Base-by-base conservation (phyloP, 495 filamentous ascomycete genomes). In the Penicillium bialowiezense region DNA sequence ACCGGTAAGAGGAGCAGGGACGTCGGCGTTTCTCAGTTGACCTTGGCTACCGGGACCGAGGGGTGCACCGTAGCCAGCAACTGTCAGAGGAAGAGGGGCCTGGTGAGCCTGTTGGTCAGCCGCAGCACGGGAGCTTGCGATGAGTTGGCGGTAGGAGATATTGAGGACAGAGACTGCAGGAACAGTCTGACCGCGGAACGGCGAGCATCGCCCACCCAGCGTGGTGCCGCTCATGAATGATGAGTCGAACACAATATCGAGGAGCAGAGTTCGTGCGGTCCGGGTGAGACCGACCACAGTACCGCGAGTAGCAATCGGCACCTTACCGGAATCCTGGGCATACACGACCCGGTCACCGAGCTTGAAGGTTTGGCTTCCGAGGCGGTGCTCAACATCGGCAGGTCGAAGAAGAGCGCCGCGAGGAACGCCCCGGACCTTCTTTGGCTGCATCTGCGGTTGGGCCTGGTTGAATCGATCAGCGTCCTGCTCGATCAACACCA, bases 201-300 rank as follows among this genome's bases (percentile, higher is more conserved):
- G 88, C n/a, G 90, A 88, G 66, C 95, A 97, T 19, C 95, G 83
- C 19, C 88, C 89, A 48, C 87, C 85, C 10, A 99, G 77, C 0
- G 86, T 90, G 0, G 90, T 96, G 42, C 92, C 95, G 50, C 88
- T 91, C 90, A 99, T 97, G 65, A 99, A 99, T 3, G 88, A 87
- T 14, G 79, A 78, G 60, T 99, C 95, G 61, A 96, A 97, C 3
- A 99, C 84, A 42, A 97, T 81, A 64, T 99, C 95, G 20, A 99
- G 78, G 26, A 96, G 73, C 18, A 85, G 83, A 10, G 84, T 85
- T 31, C 88, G 85, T 15, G 90, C 68, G 2, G 91, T 96, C 26
- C 88, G 81, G 26, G 89, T 96, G 56, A 95, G 84, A 14, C 95
- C 95, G 38, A 97, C 82, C 8, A 97, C 89, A 3, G 95, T 99